A percentile compares a stretch with the other conserved stretches of the same genome.
Evolutionary conservation across 495 filamentous ascomycete species (phyloP).

Genomic region (Aspergillus panamensis): DNA sequence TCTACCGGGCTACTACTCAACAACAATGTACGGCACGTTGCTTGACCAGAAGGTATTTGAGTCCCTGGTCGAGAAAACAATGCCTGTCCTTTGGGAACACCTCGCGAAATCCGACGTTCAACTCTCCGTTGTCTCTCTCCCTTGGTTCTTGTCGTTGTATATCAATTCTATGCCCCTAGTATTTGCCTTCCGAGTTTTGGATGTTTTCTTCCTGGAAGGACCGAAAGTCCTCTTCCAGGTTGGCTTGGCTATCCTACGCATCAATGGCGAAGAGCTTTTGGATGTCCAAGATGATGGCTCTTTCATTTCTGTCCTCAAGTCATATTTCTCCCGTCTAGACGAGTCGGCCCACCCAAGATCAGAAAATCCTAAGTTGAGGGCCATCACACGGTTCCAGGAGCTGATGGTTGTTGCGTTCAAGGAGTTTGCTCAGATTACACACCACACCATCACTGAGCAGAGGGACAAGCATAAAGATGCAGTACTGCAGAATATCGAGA

Average conservation of each 20-base stretch:
- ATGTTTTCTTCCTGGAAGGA: conserved; percentile 97
- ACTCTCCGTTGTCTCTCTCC: conserved; percentile 95
- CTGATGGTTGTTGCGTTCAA: conserved; percentile 99
- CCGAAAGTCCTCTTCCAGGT: conserved; percentile 97
- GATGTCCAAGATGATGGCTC: conserved; percentile 94
- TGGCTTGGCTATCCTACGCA: conserved; percentile 90
- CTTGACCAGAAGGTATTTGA: conserved; percentile 97
- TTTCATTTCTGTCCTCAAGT: conserved; percentile 93
- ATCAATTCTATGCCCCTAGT: conserved; percentile 99
- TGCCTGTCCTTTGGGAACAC: conserved; percentile 98
- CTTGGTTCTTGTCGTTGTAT: conserved; percentile 97
- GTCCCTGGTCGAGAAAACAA: conserved; percentile 93
- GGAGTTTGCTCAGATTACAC: conserved; percentile 93
- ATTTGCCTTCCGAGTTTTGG: conserved; percentile 92
- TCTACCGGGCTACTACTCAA: conserved; percentile 94
- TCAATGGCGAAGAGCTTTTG: conserved; percentile 95
- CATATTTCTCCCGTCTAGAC: conserved; percentile 88
- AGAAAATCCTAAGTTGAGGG: conserved; percentile 86
- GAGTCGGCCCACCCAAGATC: conserved; percentile 95
- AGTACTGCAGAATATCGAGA: conserved; percentile 91
- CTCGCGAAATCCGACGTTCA: conserved; percentile 93
- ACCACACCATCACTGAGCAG: conserved; percentile 83
- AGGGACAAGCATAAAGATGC: conserved; percentile 88
- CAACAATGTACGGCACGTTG: conserved; percentile 97
- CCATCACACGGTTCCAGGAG: conserved; percentile 94